Percentiles rank a stretch among this genome's conserved stretches.
These are phyloP conservation scores for Posidonia oceanica DNA, from an alignment of 116 monocot species.

Conservation along the genomic window DNA sequence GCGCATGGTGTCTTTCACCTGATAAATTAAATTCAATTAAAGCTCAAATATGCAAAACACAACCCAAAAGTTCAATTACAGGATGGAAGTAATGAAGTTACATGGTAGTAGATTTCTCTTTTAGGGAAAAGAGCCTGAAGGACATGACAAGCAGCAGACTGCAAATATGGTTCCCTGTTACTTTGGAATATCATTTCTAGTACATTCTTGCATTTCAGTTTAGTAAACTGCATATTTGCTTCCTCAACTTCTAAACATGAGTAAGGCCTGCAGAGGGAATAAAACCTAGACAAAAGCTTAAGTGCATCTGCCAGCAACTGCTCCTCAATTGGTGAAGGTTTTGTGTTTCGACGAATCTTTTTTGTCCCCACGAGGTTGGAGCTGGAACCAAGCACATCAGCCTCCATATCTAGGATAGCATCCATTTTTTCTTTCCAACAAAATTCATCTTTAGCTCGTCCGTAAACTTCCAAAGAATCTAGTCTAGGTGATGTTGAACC, in stretches of 20 bases:
- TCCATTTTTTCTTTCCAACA: constrained; percentile 99
- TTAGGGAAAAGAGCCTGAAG: constrained; percentile 83
- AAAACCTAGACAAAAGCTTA: constrained; percentile 64
- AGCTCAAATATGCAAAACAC: constrained; percentile 2
- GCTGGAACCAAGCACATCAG: constrained; percentile 36
- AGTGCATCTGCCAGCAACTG: constrained; percentile 85
- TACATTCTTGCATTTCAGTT: constrained; percentile 71
- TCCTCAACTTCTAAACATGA: constrained; percentile 36
- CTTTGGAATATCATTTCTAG: constrained; percentile 79
- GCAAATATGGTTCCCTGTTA: constrained; percentile 72
- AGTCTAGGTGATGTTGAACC: constrained; percentile 60
- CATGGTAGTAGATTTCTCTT: constrained; percentile 85
- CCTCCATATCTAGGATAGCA: constrained; percentile 86
- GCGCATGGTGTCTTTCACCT: constrained; percentile 97
- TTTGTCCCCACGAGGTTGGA: constrained; percentile 23
- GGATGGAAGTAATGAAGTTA: constrained; percentile 13
- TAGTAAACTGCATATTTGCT: constrained; percentile 40
- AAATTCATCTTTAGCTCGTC: constrained; percentile 95
- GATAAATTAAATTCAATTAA: constrained; percentile 11
- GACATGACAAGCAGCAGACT: constrained; percentile 79
- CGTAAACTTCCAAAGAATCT: constrained; percentile 92
- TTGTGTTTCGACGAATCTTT: constrained; percentile 37
- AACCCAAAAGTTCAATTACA: constrained; percentile 1
- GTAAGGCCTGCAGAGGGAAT: constrained; percentile 28
- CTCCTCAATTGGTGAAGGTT: constrained; percentile 73